phyloP scores from a whole-genome alignment of 192 early-diverging fungal species.

The Podila clonocystis region DNA sequence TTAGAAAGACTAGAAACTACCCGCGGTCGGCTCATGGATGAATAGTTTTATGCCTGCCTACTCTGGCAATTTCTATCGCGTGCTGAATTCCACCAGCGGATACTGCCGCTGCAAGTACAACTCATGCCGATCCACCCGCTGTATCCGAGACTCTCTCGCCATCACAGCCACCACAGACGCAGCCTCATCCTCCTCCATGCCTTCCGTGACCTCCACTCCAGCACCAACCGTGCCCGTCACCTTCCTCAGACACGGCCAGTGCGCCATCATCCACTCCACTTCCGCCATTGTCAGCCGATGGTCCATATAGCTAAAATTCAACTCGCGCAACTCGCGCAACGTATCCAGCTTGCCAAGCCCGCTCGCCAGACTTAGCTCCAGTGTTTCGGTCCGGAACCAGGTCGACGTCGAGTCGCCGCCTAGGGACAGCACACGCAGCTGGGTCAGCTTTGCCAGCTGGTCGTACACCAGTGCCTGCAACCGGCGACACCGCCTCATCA shows the following conservation, averaged over 20 bases:
- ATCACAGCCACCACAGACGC: background rate
- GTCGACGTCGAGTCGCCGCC: constrained; percentile 22
- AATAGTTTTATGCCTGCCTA: no score
- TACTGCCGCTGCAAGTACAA: constrained; percentile 26
- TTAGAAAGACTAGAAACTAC: no score
- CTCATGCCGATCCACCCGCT: constrained; percentile 14
- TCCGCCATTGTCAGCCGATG: constrained; percentile 21
- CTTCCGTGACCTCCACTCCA: background rate
- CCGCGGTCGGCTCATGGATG: background rate
- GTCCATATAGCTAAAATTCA: constrained; percentile 29
- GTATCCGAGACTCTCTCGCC: background rate
- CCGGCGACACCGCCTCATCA: background rate
- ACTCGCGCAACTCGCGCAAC: constrained; percentile 9
- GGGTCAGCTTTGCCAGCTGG: constrained; percentile 12
- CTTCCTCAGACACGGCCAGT: constrained; percentile 17
- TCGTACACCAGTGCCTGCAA: constrained; percentile 3
- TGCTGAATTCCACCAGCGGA: constrained; percentile 13
- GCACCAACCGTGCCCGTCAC: constrained; percentile 16
- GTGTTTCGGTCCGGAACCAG: constrained; percentile 15
- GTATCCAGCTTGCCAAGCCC: constrained; percentile 13
- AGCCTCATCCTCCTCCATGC: no score
- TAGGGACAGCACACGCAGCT: constrained; percentile 8
- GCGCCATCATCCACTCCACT: constrained; percentile 32
- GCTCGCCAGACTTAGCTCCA: constrained; percentile 4
- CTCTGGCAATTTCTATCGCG: no score